These are phyloP conservation scores for Cystobasidiaceae sp. DNA, from an alignment of 1,284 basidiomycete species.

Conservation along the genomic window DNA sequence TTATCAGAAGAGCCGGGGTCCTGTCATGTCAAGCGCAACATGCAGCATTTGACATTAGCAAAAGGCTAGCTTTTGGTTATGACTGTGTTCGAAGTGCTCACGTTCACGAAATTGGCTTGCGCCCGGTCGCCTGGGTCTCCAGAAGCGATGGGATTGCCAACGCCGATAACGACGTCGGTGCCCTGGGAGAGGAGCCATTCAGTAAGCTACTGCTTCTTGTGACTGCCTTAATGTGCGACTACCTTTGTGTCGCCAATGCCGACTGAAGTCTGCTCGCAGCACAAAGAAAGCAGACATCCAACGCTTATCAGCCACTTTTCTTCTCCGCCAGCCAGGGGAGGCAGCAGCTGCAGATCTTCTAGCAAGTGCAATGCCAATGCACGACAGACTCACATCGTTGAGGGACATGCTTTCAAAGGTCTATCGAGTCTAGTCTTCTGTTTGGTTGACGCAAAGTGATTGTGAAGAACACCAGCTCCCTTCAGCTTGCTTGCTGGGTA, in stretches of 20 bases:
- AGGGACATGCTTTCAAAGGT: neutral
- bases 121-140: neutral
- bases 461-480: neutral
- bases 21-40: neutral
- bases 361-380: neutral
- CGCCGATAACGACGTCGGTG: neutral
- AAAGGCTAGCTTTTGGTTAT: neutral
- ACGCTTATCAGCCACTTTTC: neutral
- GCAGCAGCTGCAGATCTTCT: too few relatives aligned
- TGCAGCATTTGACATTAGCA: neutral
- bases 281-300: neutral
- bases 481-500: too few relatives aligned
- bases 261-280: neutral
- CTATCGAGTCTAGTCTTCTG: neutral
- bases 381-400: conserved; percentile 6
- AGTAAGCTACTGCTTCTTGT: neutral
- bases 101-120: neutral
- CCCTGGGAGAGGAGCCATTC: neutral
- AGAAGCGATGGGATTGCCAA: neutral
- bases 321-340: too few relatives aligned
- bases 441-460: neutral
- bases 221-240: conserved; percentile 2
- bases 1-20: neutral
- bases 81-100: neutral
- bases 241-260: conserved; percentile 11